Evolutionary conservation across 352 stramenopile species (phyloP), one percentile per base, ranked within the genome.

Genomic region (Paralagenidium karlingii): DNA sequence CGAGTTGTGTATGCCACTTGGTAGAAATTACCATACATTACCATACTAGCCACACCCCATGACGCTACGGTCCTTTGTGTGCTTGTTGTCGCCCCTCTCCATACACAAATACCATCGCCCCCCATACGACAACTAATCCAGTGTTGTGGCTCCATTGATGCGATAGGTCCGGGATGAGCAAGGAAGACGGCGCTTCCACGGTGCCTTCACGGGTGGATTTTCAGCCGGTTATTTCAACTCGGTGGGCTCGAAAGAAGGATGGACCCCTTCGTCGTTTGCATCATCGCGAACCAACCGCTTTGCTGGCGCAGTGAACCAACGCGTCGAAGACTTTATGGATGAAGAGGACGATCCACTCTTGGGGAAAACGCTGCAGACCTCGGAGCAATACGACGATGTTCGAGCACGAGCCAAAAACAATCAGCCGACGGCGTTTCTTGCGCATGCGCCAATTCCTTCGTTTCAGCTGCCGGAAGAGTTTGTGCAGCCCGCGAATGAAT

Each of bases 211-310:
- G 1, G 87, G 87, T 37, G 89, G 89, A 21, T 97, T 94, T 58
- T 94, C 80, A 8, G 87, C 89, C 25, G 89, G 87, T 24, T 95
- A 96, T 54, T 96, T 79, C 61, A 97, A 97, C 54, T 88, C 85
- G n/a, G 88, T 95, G 4, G 86, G 82, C 27, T 85, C 45, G 22
- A 71, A 84, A 27, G 77, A 95, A 56, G 87, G 87, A 63, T 97
- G 85, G 83, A 57, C 62, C 29, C 87, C 87, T 5, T 57, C 44
- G 15, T 65, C 63, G 11, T 96, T 96, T 49, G 60, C 62, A 6
- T 96, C 82, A 3, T 95, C 85, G 15, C 66, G 84, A 15, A 16
- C 39, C 5, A 52, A 51, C 41, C 62, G 60, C 24, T n/a, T n/a
- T n/a, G n/a, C n/a, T n/a, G 29, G 34, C 26, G 40, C 51, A 5